Percentiles rank a stretch among this genome's conserved stretches.
Conservation (phyloP, 192 early-diverging fungal genomes). For the Pilaira anomala region DNA sequence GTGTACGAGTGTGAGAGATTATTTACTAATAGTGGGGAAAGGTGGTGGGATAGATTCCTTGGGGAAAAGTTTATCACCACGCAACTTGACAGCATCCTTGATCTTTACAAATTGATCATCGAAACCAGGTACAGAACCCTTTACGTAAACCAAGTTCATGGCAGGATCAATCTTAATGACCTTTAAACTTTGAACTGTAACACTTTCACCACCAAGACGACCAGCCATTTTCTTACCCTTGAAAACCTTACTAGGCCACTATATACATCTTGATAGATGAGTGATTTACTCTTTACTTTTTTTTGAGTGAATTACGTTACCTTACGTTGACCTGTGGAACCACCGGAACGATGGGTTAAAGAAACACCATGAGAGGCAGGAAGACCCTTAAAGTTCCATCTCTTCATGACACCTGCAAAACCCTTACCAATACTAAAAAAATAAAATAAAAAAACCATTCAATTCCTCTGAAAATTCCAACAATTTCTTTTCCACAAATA, state of each 20-base stretch:
- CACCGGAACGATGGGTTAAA: conserved; percentile 79
- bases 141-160: conserved; percentile 88
- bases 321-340: conserved; percentile 84
- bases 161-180: conserved; percentile 82
- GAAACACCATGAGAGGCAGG: conserved; percentile 95
- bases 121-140: conserved; percentile 86
- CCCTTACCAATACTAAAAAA: conserved; percentile 79
- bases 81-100: conserved; percentile 81
- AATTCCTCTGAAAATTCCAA: background rate
- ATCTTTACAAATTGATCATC: conserved; percentile 84
- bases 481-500: background rate
- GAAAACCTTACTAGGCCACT: conserved; percentile 82
- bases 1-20: no score
- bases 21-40: conserved; percentile 63
- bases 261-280: conserved; percentile 35
- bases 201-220: conserved; percentile 83
- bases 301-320: conserved; percentile 32
- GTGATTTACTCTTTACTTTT: background rate
- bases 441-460: background rate
- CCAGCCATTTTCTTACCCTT: conserved; percentile 99
- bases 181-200: conserved; percentile 77
- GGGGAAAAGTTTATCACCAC: conserved; percentile 61
- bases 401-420: conserved; percentile 97
- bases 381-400: conserved; percentile 87
- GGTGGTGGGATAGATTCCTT: conserved; percentile 57